Percentiles rank a stretch among this genome's conserved stretches.
These are phyloP conservation scores for Polychaeton citri DNA, from an alignment of 2,329 filamentous ascomycete species.

Conservation along the genomic window DNA sequence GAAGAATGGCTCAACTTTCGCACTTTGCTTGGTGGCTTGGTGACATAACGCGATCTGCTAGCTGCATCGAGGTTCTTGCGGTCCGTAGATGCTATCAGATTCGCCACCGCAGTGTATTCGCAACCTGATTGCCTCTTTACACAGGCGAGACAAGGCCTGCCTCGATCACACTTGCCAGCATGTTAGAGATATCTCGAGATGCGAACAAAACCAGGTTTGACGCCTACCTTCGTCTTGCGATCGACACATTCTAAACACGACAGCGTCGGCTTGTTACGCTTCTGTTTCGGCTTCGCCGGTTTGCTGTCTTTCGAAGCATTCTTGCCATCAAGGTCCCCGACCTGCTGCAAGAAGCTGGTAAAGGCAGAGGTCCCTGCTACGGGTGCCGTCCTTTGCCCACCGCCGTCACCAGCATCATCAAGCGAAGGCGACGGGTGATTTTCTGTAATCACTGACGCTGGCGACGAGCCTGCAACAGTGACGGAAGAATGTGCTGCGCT, in stretches of 20 bases:
- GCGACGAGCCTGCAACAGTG: too few relatives aligned
- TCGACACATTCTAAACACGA: constrained; percentile 71
- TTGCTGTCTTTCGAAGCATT: neutral
- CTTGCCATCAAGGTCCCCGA: too few relatives aligned
- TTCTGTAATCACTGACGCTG: too few relatives aligned
- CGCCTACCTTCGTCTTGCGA: constrained; percentile 49
- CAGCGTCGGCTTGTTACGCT: constrained; percentile 70
- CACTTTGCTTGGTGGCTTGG: constrained; percentile 21
- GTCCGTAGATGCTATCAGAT: constrained; percentile 49
- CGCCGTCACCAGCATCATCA: too few relatives aligned
- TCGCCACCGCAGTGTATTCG: constrained; percentile 62
- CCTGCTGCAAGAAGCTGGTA: too few relatives aligned
- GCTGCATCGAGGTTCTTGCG: constrained; percentile 12
- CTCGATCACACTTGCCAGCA: constrained; percentile 53
- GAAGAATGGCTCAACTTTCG: constrained; percentile 16
- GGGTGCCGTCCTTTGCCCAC: too few relatives aligned
- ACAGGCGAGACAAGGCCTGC: constrained; percentile 47
- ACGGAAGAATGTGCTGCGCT: too few relatives aligned
- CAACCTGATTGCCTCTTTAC: constrained; percentile 67
- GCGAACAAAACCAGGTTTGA: constrained; percentile 34
- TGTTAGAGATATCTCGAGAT: neutral
- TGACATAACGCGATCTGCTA: constrained; percentile 13
- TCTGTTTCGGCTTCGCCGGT: constrained; percentile 45
- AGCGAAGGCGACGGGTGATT: too few relatives aligned
- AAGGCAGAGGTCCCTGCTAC: too few relatives aligned